Percentiles rank a stretch among this genome's conserved stretches.
phyloP scores from a whole-genome alignment of 2,329 filamentous ascomycete genomes.

The Alternaria longipes region DNA sequence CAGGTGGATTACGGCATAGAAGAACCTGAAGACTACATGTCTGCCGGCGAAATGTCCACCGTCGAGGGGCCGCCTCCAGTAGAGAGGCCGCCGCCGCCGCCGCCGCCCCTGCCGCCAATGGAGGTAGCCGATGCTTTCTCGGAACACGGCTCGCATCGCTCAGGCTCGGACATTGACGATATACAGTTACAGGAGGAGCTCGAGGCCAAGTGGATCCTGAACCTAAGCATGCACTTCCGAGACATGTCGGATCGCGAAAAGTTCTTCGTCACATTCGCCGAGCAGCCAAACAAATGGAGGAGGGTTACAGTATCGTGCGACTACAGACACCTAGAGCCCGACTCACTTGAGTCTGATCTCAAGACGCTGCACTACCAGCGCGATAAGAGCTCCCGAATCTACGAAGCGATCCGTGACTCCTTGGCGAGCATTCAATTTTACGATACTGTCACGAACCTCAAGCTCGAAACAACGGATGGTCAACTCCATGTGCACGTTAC shows the following conservation, averaged over 20 bases:
- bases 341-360: slow-evolving; percentile 87
- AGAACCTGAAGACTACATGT: slow-evolving; percentile 35
- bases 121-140: slow-evolving; percentile 40
- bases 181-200: slow-evolving; percentile 79
- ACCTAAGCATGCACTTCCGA: slow-evolving; percentile 97
- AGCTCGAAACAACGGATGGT: slow-evolving; percentile 86
- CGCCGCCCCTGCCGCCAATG: slow-evolving; percentile 33
- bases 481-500: slow-evolving; percentile 95
- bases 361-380: slow-evolving; percentile 80
- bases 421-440: slow-evolving; percentile 95
- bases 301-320: slow-evolving; percentile 93
- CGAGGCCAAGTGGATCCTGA: slow-evolving; percentile 91
- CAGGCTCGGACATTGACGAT: slow-evolving; percentile 59
- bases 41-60: slow-evolving; percentile 17
- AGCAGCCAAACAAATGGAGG: slow-evolving; percentile 80
- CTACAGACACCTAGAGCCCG: slow-evolving; percentile 80
- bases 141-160: slow-evolving; percentile 45
- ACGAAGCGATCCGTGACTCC: slow-evolving; percentile 92
- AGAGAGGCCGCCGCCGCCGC: slow-evolving; percentile 1
- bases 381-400: slow-evolving; percentile 92
- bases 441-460: slow-evolving; percentile 93
- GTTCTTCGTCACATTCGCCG: slow-evolving; percentile 95
- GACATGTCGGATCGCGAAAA: slow-evolving; percentile 94
- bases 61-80: slow-evolving; percentile 2
- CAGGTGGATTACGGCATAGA: slow-evolving; percentile 46